These are phyloP conservation scores for Antrodiella citrinella DNA, from an alignment of 768 basidiomycete species.

Conservation along the genomic window DNA sequence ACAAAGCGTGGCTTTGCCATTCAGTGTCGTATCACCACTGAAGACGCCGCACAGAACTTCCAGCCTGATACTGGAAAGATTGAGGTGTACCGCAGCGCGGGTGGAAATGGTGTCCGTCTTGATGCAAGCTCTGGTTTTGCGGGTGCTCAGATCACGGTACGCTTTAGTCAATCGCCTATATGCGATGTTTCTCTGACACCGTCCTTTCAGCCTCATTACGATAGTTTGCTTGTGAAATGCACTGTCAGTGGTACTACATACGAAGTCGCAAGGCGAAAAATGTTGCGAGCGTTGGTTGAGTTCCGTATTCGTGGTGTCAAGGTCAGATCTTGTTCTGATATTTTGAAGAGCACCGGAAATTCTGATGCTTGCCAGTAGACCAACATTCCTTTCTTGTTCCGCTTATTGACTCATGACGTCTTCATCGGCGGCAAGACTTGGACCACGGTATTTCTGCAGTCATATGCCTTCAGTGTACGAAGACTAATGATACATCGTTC, in stretches of 20 bases:
- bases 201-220: constrained; percentile 79
- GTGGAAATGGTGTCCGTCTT: constrained; percentile 95
- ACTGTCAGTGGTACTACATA: constrained; percentile 95
- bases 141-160: constrained; percentile 94
- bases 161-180: neutral
- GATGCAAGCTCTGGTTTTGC: constrained; percentile 98
- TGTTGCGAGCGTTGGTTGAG: constrained; percentile 98
- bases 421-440: constrained; percentile 97
- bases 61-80: constrained; percentile 99
- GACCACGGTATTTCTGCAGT: constrained; percentile 73
- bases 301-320: constrained; percentile 99
- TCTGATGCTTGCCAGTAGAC: constrained; percentile 43
- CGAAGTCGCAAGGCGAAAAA: constrained; percentile 97
- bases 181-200: neutral
- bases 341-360: neutral
- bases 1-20: constrained; percentile 96
- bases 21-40: constrained; percentile 97
- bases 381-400: constrained; percentile 99
- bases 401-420: constrained; percentile 91
- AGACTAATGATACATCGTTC: too few relatives aligned
- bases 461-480: too few relatives aligned
- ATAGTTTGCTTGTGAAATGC: constrained; percentile 95
- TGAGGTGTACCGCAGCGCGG: constrained; percentile 97
- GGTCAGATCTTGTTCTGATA: too few relatives aligned
- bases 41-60: constrained; percentile 88